phyloP scores from a whole-genome alignment of 1,284 basidiomycete genomes.

The Tilletia indica region DNA sequence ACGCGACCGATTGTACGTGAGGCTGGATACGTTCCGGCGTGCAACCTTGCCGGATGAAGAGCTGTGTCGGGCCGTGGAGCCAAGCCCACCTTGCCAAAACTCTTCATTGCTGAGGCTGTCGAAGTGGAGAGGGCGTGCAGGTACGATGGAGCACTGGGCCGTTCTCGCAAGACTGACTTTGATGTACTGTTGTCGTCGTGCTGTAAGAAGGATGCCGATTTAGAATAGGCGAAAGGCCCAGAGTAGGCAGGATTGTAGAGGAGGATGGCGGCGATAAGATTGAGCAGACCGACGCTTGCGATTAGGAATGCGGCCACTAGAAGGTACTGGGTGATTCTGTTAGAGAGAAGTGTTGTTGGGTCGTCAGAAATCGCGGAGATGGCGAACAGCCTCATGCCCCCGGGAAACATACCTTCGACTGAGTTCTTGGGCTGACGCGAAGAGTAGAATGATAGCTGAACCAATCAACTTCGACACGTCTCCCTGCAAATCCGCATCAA shows the following conservation, averaged over 20 bases:
- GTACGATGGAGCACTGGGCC: constrained; percentile 8
- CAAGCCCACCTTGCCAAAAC: background rate
- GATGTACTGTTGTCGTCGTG: too few species aligned
- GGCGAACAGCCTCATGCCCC: too few species aligned
- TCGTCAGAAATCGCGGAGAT: too few species aligned
- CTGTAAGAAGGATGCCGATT: too few species aligned
- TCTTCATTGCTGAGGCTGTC: background rate
- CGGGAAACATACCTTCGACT: constrained; percentile 9
- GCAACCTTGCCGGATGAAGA: background rate
- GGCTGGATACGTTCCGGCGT: background rate
- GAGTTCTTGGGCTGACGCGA: background rate
- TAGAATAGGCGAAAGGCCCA: background rate
- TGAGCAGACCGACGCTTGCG: background rate
- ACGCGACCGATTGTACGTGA: background rate
- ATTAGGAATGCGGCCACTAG: background rate
- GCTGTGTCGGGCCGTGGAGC: background rate
- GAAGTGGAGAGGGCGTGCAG: background rate
- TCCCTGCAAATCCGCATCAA: background rate
- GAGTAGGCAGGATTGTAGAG: constrained; percentile 14
- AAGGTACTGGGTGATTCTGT: background rate
- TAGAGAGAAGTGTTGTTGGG: background rate
- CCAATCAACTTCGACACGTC: background rate
- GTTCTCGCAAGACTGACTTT: background rate
- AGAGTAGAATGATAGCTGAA: background rate
- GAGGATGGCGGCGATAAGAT: constrained; percentile 1